A percentile compares a stretch with the other conserved stretches of the same genome.
phyloP scores from a whole-genome alignment of 73 alveolate species.

The Paramecium octaurelia region DNA sequence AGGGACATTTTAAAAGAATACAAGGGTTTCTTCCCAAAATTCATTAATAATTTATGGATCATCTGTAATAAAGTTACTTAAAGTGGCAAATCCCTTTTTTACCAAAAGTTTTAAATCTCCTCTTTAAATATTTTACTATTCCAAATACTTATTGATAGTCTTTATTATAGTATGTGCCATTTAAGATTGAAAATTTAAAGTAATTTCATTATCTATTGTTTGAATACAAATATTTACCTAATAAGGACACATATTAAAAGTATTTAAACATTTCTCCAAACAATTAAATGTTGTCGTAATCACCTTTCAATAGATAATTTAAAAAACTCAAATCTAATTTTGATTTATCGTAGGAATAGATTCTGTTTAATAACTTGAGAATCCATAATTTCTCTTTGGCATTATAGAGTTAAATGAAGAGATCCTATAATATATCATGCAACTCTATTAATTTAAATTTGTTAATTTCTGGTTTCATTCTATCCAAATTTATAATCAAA shows the following conservation, averaged over 20 bases:
- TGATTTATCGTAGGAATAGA: background rate
- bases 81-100: background rate
- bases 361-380: background rate
- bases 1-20: background rate
- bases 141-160: background rate
- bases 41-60: background rate
- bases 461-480: constrained; percentile 5
- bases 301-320: background rate
- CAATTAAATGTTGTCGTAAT: background rate
- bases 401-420: background rate
- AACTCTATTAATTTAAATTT: background rate
- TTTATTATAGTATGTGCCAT: background rate
- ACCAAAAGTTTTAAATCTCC: background rate
- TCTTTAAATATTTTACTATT: background rate
- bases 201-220: background rate
- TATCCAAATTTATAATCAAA: background rate
- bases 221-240: background rate
- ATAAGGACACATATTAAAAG: background rate
- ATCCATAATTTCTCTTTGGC: background rate
- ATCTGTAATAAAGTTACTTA: background rate
- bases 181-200: background rate
- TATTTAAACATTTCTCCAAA: background rate
- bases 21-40: background rate
- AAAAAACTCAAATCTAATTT: background rate
- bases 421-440: background rate